A percentile compares a stretch with the other conserved stretches of the same genome.
Evolutionary conservation across 2,329 filamentous ascomycete species (phyloP).

Genomic region (Ampelomyces quisqualis): DNA sequence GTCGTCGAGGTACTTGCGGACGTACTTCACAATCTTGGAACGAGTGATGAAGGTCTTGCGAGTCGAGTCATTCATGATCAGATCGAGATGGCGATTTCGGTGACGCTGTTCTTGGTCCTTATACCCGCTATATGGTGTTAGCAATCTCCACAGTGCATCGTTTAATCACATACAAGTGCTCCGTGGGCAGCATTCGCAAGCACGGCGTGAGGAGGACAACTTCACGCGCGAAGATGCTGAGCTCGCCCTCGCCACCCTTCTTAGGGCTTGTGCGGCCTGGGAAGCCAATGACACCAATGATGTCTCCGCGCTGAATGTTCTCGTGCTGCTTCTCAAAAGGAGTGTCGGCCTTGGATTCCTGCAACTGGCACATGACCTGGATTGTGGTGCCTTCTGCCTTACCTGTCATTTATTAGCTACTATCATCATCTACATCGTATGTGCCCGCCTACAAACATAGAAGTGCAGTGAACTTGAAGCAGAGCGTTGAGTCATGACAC

Average conservation of each 20-base stretch:
- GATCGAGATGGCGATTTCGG: constrained; percentile 89
- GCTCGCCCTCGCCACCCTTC: constrained; percentile 84
- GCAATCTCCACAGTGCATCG: neutral
- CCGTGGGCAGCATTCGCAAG: constrained; percentile 83
- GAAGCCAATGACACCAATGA: constrained; percentile 83
- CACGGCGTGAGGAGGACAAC: constrained; percentile 86
- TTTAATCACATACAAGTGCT: constrained; percentile 50
- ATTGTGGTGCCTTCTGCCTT: constrained; percentile 73
- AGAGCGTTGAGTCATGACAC: constrained; percentile 64
- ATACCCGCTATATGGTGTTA: constrained; percentile 67
- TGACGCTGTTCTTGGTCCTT: constrained; percentile 93
- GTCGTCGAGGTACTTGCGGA: constrained; percentile 84
- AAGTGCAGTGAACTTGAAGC: constrained; percentile 31
- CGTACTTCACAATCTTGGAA: constrained; percentile 83
- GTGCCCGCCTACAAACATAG: constrained; percentile 25
- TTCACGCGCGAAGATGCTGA: constrained; percentile 89
- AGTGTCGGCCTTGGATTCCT: constrained; percentile 68
- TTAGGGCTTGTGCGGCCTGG: constrained; percentile 85
- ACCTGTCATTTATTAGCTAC: constrained; percentile 42
- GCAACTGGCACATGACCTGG: constrained; percentile 89
- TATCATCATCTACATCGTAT: neutral
- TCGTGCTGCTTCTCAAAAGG: constrained; percentile 88
- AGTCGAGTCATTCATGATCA: constrained; percentile 92
- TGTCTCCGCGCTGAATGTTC: constrained; percentile 84
- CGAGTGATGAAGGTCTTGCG: constrained; percentile 82